Percentiles rank a stretch among this genome's conserved stretches.
These are phyloP conservation scores for Globisporangium cylindrosporum DNA, from an alignment of 352 stramenopile genomes.

Conservation along the genomic window DNA sequence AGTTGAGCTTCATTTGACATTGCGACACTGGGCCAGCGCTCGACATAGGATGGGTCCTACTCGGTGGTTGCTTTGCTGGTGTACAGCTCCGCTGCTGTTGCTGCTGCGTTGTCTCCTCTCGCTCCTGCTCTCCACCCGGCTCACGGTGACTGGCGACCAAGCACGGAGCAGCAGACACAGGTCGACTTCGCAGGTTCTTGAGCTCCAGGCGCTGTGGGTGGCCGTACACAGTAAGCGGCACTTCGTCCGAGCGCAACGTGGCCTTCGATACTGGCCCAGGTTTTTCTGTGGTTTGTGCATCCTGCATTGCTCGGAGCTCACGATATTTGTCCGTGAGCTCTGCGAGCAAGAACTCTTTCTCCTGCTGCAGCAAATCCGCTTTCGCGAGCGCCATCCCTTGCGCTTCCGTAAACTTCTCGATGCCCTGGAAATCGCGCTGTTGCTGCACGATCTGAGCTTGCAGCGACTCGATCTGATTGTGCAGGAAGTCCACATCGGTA, in stretches of 20 bases:
- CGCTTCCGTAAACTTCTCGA: slow-evolving; percentile 14
- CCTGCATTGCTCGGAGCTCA: slow-evolving; percentile 24
- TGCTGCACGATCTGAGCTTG: slow-evolving; percentile 21
- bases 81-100: neutral
- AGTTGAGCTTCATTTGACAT: neutral
- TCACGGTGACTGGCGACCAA: slow-evolving; percentile 7
- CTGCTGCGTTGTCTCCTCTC: neutral
- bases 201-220: slow-evolving; percentile 36
- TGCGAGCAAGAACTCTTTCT: slow-evolving; percentile 56
- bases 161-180: slow-evolving; percentile 26
- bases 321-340: slow-evolving; percentile 51
- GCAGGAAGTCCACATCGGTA: slow-evolving; percentile 48
- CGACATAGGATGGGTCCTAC: neutral
- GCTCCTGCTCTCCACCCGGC: slow-evolving; percentile 5
- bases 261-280: neutral
- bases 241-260: slow-evolving; percentile 4
- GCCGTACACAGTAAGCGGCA: slow-evolving; percentile 54
- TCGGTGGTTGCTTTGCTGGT: neutral
- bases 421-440: slow-evolving; percentile 12
- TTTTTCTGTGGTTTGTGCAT: slow-evolving; percentile 14
- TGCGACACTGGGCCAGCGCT: slow-evolving; percentile 14
- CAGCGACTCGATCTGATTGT: slow-evolving; percentile 23
- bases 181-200: slow-evolving; percentile 29
- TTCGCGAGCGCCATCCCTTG: slow-evolving; percentile 41
- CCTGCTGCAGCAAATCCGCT: slow-evolving; percentile 38